These are phyloP conservation scores for Suillus cothurnatus DNA, from an alignment of 768 basidiomycete genomes.

Conservation along the genomic window DNA sequence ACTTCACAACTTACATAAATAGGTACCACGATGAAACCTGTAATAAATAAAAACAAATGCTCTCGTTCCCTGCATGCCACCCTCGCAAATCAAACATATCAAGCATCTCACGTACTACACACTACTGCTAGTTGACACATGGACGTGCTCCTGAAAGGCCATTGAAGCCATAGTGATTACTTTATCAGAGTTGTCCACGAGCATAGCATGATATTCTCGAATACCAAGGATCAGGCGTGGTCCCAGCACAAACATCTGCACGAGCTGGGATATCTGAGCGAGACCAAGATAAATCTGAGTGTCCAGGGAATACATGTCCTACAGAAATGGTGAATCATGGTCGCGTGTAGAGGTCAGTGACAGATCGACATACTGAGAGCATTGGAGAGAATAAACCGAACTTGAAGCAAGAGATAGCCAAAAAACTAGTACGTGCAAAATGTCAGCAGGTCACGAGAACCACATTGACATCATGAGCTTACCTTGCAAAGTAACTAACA, in stretches of 20 bases:
- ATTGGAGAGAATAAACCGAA: background rate
- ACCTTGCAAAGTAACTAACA: background rate
- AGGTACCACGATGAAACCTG: background rate
- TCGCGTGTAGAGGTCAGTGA: background rate
- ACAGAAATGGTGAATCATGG: background rate
- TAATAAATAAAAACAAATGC: background rate
- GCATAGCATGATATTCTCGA: background rate
- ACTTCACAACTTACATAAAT: too few species aligned
- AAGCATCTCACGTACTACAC: background rate
- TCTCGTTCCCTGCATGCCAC: background rate
- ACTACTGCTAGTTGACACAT: background rate
- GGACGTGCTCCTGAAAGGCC: background rate
- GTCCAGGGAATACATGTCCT: background rate
- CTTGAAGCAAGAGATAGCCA: background rate
- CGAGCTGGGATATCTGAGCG: accelerated
- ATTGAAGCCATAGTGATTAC: background rate
- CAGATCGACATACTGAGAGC: background rate
- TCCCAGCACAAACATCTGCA: background rate
- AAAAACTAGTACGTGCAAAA: background rate
- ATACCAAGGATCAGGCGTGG: background rate
- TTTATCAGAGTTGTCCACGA: background rate
- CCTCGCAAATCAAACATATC: background rate
- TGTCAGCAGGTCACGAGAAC: background rate
- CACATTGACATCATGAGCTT: background rate
- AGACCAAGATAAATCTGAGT: background rate